Conservation (phyloP, 305 asterid species). For the Fraxinus xanthoxyloides region DNA sequence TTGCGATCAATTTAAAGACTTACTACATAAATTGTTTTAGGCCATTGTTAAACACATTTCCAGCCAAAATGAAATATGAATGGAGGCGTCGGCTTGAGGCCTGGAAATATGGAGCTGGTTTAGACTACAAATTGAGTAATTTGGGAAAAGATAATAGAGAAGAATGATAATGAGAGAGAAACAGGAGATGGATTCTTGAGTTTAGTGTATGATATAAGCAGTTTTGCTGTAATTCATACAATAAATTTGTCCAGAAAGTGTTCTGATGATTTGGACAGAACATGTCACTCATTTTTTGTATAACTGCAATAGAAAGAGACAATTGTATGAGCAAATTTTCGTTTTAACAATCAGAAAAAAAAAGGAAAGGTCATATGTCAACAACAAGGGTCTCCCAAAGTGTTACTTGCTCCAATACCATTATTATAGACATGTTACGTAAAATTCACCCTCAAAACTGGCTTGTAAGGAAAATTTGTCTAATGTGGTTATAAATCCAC, state of each 20-base stretch:
- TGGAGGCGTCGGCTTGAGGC: slow-evolving; percentile 86
- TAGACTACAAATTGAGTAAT: slow-evolving; percentile 57
- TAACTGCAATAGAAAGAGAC: background rate
- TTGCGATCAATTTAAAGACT: background rate
- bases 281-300: background rate
- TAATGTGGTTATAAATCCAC: background rate
- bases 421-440: background rate
- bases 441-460: background rate
- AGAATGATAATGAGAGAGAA: background rate
- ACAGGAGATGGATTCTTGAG: background rate
- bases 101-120: slow-evolving; percentile 96
- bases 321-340: background rate
- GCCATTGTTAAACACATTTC: slow-evolving; percentile 51
- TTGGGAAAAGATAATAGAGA: background rate
- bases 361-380: background rate
- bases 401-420: background rate
- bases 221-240: background rate
- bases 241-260: background rate
- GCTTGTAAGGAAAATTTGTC: background rate
- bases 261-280: background rate
- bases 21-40: slow-evolving; percentile 31
- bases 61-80: slow-evolving; percentile 54
- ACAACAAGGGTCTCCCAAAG: background rate
- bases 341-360: background rate
- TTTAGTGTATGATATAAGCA: background rate